Evolutionary conservation across 1,284 basidiomycete species (phyloP), one percentile per base, ranked within the genome.

Genomic region (Cutaneotrichosporon curvatum): DNA sequence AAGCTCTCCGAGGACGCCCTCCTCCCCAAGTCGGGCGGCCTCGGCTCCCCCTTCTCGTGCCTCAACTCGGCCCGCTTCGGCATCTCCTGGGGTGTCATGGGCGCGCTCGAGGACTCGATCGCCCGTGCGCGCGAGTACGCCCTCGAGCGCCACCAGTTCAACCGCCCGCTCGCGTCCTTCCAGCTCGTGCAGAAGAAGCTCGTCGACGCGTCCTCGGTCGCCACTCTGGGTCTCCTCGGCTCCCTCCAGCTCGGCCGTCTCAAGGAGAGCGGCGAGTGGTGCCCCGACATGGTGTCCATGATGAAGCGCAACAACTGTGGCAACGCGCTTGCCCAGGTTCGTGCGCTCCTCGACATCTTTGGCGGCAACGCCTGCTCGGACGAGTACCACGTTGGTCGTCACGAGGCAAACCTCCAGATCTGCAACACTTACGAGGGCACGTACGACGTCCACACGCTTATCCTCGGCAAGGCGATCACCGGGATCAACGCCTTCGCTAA

Each of bases 171-270:
- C 4, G 91, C 88, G 1, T 87, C 85, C 3, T 98, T 95, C 81
- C 92, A 98, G 71, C 81, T 92, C 18, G 79, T 97, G 19, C 94
- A 97, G 72, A 94, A 94, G 79, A 98, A 97, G 73, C 78, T 98
- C 16, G 89, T 85, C 2, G 91, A 96, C 58, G 92, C 92, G 14
- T 82, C 86, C 56, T 87, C 84, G 2, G 89, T 94, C 61, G 80
- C 82, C 11, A 79, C 83, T 0, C 74, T 95, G 14, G 90, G 89
- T n/a, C 74, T 92, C 15, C 77, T 84, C 21, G 87, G 85, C 8
- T 82, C 81, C 45, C 61, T 78, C 21, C 75, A 92, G 73, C 84
- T 97, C 5, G 92, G 92, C 2, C 76, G 90, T 23, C 75, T 95
- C 54, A 96, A 96, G 75, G 94, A 97, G 57, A 65, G 75, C 39